Base-by-base conservation (phyloP, 768 basidiomycete genomes). In the Pleurotus cornucopiae region DNA sequence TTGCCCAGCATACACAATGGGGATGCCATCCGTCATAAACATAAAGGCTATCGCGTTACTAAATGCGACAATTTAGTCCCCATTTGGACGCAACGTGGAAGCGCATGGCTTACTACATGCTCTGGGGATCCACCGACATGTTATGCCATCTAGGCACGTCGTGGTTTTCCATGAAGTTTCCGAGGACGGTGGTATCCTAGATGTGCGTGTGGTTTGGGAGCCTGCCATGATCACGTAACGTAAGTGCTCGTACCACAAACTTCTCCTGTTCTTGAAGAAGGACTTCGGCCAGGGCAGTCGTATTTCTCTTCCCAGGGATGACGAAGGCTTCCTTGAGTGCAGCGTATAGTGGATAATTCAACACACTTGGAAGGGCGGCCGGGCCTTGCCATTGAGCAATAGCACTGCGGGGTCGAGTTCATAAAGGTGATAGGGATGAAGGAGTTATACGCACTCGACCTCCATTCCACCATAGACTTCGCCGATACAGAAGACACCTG, bases 401-500 rank as follows among this genome's bases (percentile, higher is more conserved):
- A 5, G 74, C 66, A 34, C 86, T 88, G 59, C n/a, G 37, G 57
- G 30, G 7, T 48, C 11, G 40, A 21, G 18, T 58, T 53, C 58
- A 20, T 14, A 54, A 34, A 11, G 39, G 37, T 23, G 30, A 26
- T 30, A 20, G 48, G 20, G 18, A 20, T 4, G 11, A 26, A 30
- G 23, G 44, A 23, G 37, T 16, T 16, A 18, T 37, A 61, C 71
- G 38, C 64, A 86, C 85, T 74, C 69, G 46, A 83, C 68, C 49
- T 84, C 73, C 51, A 73, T 66, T 45, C 77, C 79, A 57, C 82
- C 77, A 62, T 76, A 83, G 46, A 94, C 87, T 71, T 94, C 91
- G 40, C 93, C 93, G 54, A 93, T 86, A 63, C 89, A 93, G 71
- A 88, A 93, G 7, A 93, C 87, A 11, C 86, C 89, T 0, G 90